Base-by-base conservation (phyloP, 1,284 basidiomycete genomes). In the Wolfiporia cocos region DNA sequence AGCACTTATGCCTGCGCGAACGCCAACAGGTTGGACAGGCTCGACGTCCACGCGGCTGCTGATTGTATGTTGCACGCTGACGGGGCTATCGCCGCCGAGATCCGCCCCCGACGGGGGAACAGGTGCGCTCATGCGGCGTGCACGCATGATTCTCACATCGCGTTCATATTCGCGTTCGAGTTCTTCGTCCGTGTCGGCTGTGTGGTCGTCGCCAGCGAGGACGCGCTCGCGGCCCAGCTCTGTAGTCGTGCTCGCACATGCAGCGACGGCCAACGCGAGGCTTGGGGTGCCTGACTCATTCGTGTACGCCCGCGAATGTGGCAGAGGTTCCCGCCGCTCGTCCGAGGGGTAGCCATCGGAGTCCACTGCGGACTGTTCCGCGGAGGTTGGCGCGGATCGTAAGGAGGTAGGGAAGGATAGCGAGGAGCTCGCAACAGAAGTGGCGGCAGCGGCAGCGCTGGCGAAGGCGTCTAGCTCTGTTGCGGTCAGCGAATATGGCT, bases 381-480 rank as follows among this genome's bases (percentile, higher is more conserved):
- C 34, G 14, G n/a, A 12, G 34, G 19, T 21, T n/a, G 19, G 6
- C 31, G 44, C 41, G 3, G 56, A 57, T 9, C 41, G 50, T 3
- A 55, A 45, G 5, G 57, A 59, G 1, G 54, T 50, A 15, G 59
- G 57, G 4, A 58, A 46, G 4, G 58, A 56, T 19, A 54, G 34
- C 0, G 51, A 49, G 1, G 55, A 57, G 4, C 42, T 41, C 15
- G 52, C 46, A 10, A 48, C 40, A 4, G 43, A 44, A 1, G 48
- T 39, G 7, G 52, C 49, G 3, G 50, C 48, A 0, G 49, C 45
- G 5, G 54, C 52, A 0, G 55, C 55, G 2, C 54, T 39, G 1
- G 55, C 59, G 34, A 61, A 59, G 14, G 55, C 57, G 33, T 61
- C 59, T 45, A 61, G 52, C 5, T 61, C 56, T 3, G 47, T 49